Percentiles rank a stretch among this genome's conserved stretches.
These are phyloP conservation scores for Leccinum obscurum DNA, from an alignment of 768 basidiomycete genomes.

Conservation along the genomic window DNA sequence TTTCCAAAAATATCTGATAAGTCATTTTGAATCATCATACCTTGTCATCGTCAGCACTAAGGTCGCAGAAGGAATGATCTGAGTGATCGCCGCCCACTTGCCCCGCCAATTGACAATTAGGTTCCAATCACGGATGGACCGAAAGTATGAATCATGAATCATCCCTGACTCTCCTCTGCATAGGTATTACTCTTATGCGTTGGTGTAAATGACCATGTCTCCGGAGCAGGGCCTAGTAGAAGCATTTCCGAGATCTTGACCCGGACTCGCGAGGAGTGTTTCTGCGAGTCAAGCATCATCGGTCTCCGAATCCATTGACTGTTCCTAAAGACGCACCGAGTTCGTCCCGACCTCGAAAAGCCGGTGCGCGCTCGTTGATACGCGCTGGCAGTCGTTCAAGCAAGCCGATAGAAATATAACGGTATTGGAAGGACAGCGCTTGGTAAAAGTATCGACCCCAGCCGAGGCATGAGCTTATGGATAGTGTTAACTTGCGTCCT, in stretches of 20 bases:
- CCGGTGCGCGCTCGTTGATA: conserved; percentile 89
- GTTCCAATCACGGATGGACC: too few relatives aligned
- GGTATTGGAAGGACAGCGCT: conserved; percentile 92
- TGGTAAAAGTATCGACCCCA: conserved; percentile 91
- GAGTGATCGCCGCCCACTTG: not conserved
- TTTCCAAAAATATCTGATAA: not conserved
- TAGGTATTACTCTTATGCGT: conserved; percentile 93
- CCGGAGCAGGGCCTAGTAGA: conserved; percentile 75
- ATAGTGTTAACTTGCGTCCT: conserved; percentile 65
- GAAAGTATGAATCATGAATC: conserved; percentile 21
- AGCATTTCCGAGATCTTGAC: conserved; percentile 96
- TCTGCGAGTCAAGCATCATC: conserved; percentile 44
- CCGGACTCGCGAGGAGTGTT: conserved; percentile 83
- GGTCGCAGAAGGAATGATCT: not conserved
- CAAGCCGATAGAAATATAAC: conserved; percentile 92
- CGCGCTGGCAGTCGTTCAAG: conserved; percentile 77
- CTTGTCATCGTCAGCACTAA: not conserved
- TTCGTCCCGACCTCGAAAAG: conserved; percentile 85
- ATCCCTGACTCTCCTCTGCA: conserved; percentile 64
- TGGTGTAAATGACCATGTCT: conserved; percentile 81
- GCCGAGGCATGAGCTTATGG: conserved; percentile 87
- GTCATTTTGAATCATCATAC: not conserved
- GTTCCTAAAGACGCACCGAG: conserved; percentile 55
- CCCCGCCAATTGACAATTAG: too few relatives aligned
- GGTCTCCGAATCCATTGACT: not conserved